These are phyloP conservation scores for Aspergillus neoniger DNA, from an alignment of 2,329 filamentous ascomycete species.

Conservation along the genomic window DNA sequence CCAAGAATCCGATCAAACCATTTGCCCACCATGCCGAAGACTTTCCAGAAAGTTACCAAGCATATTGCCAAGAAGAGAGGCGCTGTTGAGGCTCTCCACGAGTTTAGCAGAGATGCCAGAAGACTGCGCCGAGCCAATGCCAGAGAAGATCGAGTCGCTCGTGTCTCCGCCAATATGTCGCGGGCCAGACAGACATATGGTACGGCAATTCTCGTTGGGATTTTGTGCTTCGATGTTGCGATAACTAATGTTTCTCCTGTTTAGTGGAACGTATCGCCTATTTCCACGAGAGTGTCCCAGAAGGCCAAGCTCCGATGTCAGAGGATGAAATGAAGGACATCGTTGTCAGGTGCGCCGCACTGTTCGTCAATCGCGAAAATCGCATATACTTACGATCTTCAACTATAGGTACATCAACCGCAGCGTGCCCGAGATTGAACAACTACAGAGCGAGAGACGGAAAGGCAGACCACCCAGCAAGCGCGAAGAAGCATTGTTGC, in stretches of 20 bases:
- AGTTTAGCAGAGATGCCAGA: slow-evolving; percentile 83
- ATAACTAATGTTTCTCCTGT: neutral
- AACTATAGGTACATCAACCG: slow-evolving; percentile 39
- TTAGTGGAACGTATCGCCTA: slow-evolving; percentile 68
- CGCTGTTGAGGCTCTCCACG: slow-evolving; percentile 74
- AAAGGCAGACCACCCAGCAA: slow-evolving; percentile 76
- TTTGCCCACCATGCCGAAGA: slow-evolving; percentile 65
- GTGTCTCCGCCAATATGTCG: slow-evolving; percentile 66
- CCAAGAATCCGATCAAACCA: neutral
- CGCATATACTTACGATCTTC: neutral
- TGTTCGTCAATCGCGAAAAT: neutral
- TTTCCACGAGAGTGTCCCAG: slow-evolving; percentile 66
- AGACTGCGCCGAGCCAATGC: slow-evolving; percentile 76
- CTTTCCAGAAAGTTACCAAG: slow-evolving; percentile 81
- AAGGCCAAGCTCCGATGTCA: slow-evolving; percentile 34
- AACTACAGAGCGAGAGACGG: slow-evolving; percentile 64
- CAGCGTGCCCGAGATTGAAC: slow-evolving; percentile 40
- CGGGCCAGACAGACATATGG: slow-evolving; percentile 75
- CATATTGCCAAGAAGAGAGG: slow-evolving; percentile 85
- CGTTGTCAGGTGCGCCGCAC: slow-evolving; percentile 58
- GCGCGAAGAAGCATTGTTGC: slow-evolving; percentile 74
- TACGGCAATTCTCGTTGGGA: slow-evolving; percentile 44
- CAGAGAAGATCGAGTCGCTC: slow-evolving; percentile 79
- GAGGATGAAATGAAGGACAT: slow-evolving; percentile 49
- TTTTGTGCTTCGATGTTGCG: neutral